Conservation (phyloP, 805 yeast species). For the Saccharomycopsis schoenii region DNA sequence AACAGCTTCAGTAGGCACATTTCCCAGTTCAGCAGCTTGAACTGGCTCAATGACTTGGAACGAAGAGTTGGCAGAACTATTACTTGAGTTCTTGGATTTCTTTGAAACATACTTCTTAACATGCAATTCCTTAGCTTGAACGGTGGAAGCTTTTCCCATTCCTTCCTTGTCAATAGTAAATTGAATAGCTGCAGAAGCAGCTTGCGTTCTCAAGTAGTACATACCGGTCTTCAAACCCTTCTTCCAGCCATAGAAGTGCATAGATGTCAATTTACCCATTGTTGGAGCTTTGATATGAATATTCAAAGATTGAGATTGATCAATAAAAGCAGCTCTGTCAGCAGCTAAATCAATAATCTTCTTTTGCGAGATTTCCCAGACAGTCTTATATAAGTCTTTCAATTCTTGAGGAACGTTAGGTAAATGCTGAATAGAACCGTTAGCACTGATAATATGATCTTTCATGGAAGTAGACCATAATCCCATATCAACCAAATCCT, state of each 20-base stretch:
- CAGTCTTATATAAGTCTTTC: slow-evolving; percentile 80
- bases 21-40: slow-evolving; percentile 22
- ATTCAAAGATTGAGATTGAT: slow-evolving; percentile 90
- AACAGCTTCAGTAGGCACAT: slow-evolving; percentile 7
- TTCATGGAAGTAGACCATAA: slow-evolving; percentile 78
- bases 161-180: slow-evolving; percentile 55
- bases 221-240: slow-evolving; percentile 97
- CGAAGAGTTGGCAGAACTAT: not conserved
- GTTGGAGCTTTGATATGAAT: slow-evolving; percentile 84
- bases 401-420: slow-evolving; percentile 64
- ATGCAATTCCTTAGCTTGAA: slow-evolving; percentile 21
- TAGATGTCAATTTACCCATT: slow-evolving; percentile 90
- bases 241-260: slow-evolving; percentile 99
- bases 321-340: slow-evolving; percentile 71
- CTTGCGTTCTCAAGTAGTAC: slow-evolving; percentile 95
- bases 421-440: slow-evolving; percentile 80
- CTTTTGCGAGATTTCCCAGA: slow-evolving; percentile 92
- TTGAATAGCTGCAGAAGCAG: slow-evolving; percentile 95
- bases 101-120: slow-evolving; percentile 27
- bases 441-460: slow-evolving; percentile 59
- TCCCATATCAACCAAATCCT: slow-evolving; percentile 73
- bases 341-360: slow-evolving; percentile 69
- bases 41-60: slow-evolving; percentile 29
- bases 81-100: slow-evolving; percentile 3
- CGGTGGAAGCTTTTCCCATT: slow-evolving; percentile 16